These are phyloP conservation scores for Monilinia fructigena DNA, from an alignment of 2,329 filamentous ascomycete genomes.

Conservation along the genomic window DNA sequence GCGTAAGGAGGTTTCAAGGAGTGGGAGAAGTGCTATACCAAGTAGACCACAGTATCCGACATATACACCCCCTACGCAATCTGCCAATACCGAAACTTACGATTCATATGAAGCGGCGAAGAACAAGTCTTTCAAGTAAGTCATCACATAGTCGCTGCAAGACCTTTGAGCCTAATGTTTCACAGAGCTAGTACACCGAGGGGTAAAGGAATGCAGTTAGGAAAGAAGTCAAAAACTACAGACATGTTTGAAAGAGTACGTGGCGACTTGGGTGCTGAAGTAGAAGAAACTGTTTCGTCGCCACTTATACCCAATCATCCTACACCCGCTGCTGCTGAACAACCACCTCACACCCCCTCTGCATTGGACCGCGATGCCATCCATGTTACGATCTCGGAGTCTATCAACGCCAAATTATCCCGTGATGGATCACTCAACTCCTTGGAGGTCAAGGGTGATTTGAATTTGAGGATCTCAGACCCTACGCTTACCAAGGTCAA, in stretches of 20 bases:
- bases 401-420: conserved; percentile 85
- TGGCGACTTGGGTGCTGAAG: conserved; percentile 83
- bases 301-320: conserved; percentile 62
- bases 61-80: conserved; percentile 77
- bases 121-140: conserved; percentile 85
- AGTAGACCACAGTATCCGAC: conserved; percentile 82
- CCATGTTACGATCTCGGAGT: conserved; percentile 82
- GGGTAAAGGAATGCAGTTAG: conserved; percentile 98
- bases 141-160: conserved; percentile 27
- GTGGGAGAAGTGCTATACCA: conserved; percentile 63
- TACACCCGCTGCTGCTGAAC: conserved; percentile 52
- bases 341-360: conserved; percentile 55
- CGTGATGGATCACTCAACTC: conserved; percentile 84
- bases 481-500: conserved; percentile 88
- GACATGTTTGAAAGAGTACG: conserved; percentile 97
- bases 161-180: conserved; percentile 32
- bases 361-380: conserved; percentile 79
- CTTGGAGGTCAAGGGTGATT: conserved; percentile 85
- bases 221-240: conserved; percentile 97
- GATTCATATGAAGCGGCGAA: conserved; percentile 96
- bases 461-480: conserved; percentile 88
- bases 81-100: conserved; percentile 76
- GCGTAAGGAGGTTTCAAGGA: conserved; percentile 89
- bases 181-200: conserved; percentile 63
- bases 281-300: conserved; percentile 61